A percentile compares a stretch with the other conserved stretches of the same genome.
Conservation (phyloP, 345 rosid species). For the Lumnitzera littorea region DNA sequence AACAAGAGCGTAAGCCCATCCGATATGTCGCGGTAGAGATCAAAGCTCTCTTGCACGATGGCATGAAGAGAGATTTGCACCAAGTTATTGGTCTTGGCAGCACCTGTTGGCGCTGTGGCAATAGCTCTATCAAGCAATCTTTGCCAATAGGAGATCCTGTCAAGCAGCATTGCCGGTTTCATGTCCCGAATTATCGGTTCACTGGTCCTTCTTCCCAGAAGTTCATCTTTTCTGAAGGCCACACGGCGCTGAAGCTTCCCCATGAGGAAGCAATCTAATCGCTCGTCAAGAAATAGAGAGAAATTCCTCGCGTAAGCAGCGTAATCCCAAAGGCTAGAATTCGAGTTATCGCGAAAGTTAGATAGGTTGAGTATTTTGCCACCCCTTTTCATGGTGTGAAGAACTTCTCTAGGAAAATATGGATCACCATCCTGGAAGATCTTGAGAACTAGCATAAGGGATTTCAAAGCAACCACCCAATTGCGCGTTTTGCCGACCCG, state of each 20-base stretch:
- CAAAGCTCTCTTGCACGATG: slow-evolving; percentile 65
- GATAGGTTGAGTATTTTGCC: slow-evolving; percentile 69
- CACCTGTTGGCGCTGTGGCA: slow-evolving; percentile 53
- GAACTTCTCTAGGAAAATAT: slow-evolving; percentile 64
- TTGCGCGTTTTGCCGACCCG: slow-evolving; percentile 62
- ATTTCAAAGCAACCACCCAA: slow-evolving; percentile 83
- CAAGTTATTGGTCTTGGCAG: slow-evolving; percentile 44
- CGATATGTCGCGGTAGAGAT: slow-evolving; percentile 60
- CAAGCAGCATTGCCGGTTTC: slow-evolving; percentile 57
- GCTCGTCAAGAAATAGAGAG: slow-evolving; percentile 65
- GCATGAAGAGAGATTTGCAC: slow-evolving; percentile 45
- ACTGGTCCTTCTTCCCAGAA: slow-evolving; percentile 7
- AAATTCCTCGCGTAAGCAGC: slow-evolving; percentile 54
- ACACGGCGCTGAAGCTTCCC: slow-evolving; percentile 56
- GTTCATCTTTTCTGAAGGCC: slow-evolving; percentile 11
- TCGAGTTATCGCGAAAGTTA: slow-evolving; percentile 54
- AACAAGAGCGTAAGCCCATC: slow-evolving; percentile 53
- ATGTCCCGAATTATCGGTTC: slow-evolving; percentile 39
- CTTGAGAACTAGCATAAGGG: slow-evolving; percentile 63
- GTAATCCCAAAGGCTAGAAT: slow-evolving; percentile 71
- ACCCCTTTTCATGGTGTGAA: slow-evolving; percentile 67
- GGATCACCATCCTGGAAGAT: slow-evolving; percentile 82
- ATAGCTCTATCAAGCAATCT: slow-evolving; percentile 64
- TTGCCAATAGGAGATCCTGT: slow-evolving; percentile 59
- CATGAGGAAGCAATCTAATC: slow-evolving; percentile 57